Base-by-base conservation (phyloP, 768 basidiomycete species). In the Candolleomyces efflorescens region DNA sequence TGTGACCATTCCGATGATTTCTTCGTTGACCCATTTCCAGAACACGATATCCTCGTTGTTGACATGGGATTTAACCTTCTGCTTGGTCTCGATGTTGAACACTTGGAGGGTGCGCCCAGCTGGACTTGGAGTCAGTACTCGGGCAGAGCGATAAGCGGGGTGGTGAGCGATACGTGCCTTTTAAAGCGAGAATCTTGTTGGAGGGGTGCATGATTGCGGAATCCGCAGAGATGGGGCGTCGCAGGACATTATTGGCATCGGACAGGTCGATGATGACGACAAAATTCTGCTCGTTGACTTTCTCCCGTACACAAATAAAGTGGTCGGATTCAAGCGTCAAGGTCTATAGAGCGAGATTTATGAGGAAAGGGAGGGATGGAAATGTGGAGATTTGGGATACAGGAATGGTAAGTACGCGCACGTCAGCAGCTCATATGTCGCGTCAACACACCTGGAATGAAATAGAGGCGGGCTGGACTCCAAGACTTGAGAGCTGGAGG, bases 211-310 rank as follows among this genome's bases (percentile, higher is more conserved):
- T 98, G 65, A 99, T 97, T 56, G 97, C 96, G 39, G 92, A 93
- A 71, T 99, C 97, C n/a, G 97, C 97, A 23, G 92, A 90, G 68
- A 99, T 98, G 61, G 94, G 94, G 64, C 94, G 81, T 59, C 94
- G 88, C 56, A 95, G 83, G 66, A 98, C 91, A 88, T 96, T 92
- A 78, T 98, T 98, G 66, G 95, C 93, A 73, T 98, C 93, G 60
- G 89, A 80, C 62, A 99, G 87, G 86, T 98, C 96, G 69, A 99
- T 90, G 69, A 99, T 98, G 70, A 98, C 96, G 62, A 99, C 97
- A 75, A 98, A 95, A 75, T 96, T 94, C 68, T 92, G 88, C 62
- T 95, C 94, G 67, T 90, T 87, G 68, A 93, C 83, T 73, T 94
- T 94, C 78, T 98, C 96, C 56, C 96, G 90, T 60, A 98, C 86